Evolutionary conservation across 805 yeast genomes (phyloP), one percentile per base, ranked within the genome.

Genomic region (Yarrowia keelungensis): DNA sequence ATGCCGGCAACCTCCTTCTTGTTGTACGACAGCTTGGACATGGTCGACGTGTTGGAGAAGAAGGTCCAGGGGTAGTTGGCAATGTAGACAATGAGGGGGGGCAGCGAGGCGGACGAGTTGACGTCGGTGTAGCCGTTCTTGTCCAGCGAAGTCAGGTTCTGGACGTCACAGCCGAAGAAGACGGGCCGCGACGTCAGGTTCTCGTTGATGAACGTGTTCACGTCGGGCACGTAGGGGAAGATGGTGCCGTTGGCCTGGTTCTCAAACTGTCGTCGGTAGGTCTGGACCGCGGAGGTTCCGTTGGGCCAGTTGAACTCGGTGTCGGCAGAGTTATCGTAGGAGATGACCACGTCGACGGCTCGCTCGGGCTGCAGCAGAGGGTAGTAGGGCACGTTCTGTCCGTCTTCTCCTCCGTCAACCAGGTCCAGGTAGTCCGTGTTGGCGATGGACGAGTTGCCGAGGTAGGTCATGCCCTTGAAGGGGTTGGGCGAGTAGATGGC

Each of bases 181-280:
- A 89, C 82, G 64, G 97, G 97, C 70, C 79, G 83, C 10, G 87
- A 81, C 15, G 91, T 88, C 71, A 91, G 81, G 69, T 89, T 89
- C 71, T 80, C 73, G 70, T 83, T 82, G 35, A 85, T 74, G 76
- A 91, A 89, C 0, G 92, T 84, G 53, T 82, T 78, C 36, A 76
- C 79, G 75, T 87, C 93, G 12, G 97, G 97, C 68, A 91, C 93
- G 72, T 89, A 85, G 10, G 97, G 97, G 83, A 89, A 90, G 2
- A 88, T 81, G 36, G 90, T 84, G 62, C 86, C 85, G 71, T 83
- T 81, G 38, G 88, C 88, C 72, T 84, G 83, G 19, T 71, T 46
- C 2, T 73, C 69, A 72, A 86, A 87, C 78, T 88, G 92, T 71
- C 92, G 82, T 70, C 81, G 79, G 74, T 84, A 89, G 12, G 90